These are phyloP conservation scores for Phytophthora citricola DNA, from an alignment of 352 stramenopile genomes.

Conservation along the genomic window DNA sequence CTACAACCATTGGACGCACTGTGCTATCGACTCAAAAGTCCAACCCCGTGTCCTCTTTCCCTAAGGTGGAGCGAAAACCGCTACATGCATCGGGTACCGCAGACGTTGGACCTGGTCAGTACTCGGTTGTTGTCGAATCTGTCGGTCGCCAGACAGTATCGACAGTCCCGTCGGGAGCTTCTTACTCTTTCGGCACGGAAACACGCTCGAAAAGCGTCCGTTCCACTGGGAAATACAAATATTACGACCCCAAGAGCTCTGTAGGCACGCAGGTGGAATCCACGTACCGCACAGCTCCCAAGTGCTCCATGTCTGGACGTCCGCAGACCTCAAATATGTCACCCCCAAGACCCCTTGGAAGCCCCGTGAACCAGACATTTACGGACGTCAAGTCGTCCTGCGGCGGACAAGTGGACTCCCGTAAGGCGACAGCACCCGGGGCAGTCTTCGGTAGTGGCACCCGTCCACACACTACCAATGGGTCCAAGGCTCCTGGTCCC, in stretches of 20 bases:
- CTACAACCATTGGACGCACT: conserved; percentile 63
- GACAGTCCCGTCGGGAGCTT: conserved; percentile 62
- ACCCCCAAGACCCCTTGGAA: too few relatives aligned
- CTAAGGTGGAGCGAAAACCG: conserved; percentile 76
- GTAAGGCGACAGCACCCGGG: conserved; percentile 68
- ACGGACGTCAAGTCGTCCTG: conserved; percentile 75
- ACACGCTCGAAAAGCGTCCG: conserved; percentile 49
- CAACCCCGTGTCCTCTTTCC: conserved; percentile 64
- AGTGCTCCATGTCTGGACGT: conserved; percentile 77
- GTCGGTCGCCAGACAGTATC: conserved; percentile 76
- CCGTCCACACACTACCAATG: conserved; percentile 53
- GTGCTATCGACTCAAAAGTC: conserved; percentile 79
- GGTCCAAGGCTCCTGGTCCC: conserved; percentile 67
- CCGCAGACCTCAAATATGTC: too few relatives aligned
- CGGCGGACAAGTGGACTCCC: conserved; percentile 77
- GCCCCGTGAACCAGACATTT: conserved; percentile 31
- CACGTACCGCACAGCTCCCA: conserved; percentile 66
- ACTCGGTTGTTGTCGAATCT: conserved; percentile 66
- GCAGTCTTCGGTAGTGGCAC: conserved; percentile 76
- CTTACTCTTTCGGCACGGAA: conserved; percentile 77
- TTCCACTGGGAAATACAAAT: conserved; percentile 37
- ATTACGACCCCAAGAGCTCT: conserved; percentile 66
- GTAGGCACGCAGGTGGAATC: conserved; percentile 77
- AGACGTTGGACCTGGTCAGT: conserved; percentile 78
- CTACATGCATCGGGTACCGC: conserved; percentile 48